Evolutionary conservation across 768 basidiomycete genomes (phyloP).

Genomic region (Scleroderma bovista): DNA sequence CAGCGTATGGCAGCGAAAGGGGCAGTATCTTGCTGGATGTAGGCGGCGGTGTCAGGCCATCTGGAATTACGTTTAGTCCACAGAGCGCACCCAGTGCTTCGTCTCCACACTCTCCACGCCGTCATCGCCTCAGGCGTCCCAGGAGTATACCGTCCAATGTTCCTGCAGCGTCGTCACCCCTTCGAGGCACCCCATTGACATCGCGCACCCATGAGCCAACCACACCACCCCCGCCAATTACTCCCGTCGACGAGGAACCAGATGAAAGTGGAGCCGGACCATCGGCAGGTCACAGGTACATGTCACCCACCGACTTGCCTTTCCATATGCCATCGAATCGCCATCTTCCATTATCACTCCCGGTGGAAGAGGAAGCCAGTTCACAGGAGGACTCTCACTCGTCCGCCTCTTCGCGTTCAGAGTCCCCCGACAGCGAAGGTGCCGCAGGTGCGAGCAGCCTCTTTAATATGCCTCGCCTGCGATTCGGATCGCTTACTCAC

Average conservation of each 20-base stretch:
- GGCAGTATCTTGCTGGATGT: constrained; percentile 95
- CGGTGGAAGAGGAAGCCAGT: constrained; percentile 15
- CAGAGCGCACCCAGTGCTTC: constrained; percentile 42
- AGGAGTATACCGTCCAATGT: constrained; percentile 33
- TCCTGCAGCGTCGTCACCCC: constrained; percentile 58
- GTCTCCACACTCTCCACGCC: constrained; percentile 39
- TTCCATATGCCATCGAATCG: constrained; percentile 50
- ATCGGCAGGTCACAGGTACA: constrained; percentile 45
- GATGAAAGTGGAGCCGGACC: constrained; percentile 46
- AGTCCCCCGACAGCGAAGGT: constrained; percentile 47
- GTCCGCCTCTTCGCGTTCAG: constrained; percentile 45
- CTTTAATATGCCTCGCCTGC: constrained; percentile 69
- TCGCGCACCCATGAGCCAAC: constrained; percentile 43
- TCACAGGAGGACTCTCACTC: constrained; percentile 24
- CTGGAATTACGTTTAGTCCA: constrained; percentile 38
- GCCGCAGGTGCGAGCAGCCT: constrained; percentile 79
- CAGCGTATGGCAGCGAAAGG: constrained; percentile 95
- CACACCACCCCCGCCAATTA: constrained; percentile 60
- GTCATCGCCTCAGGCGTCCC: constrained; percentile 57
- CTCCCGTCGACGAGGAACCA: constrained; percentile 66
- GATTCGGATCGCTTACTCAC: constrained; percentile 62
- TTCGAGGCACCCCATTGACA: constrained; percentile 47
- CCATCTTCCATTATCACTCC: constrained; percentile 41
- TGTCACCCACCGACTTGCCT: constrained; percentile 60
- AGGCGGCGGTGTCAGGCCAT: constrained; percentile 39